These are phyloP conservation scores for Aspergillus homomorphus DNA, from an alignment of 495 filamentous ascomycete genomes.

Conservation along the genomic window DNA sequence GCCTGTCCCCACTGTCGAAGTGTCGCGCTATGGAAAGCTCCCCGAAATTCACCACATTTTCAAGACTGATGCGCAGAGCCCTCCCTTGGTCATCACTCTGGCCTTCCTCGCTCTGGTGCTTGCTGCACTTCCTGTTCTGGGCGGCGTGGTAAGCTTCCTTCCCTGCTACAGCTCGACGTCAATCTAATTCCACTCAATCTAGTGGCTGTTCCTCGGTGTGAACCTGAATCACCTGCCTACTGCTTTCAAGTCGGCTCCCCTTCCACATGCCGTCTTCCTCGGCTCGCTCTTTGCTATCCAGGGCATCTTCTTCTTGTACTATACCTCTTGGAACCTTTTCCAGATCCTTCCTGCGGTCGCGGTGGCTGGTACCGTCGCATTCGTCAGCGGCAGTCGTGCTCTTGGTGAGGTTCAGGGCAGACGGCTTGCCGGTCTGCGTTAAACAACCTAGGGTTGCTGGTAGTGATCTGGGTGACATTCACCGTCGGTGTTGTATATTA, in stretches of 20 bases:
- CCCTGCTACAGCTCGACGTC: not conserved
- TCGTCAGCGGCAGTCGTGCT: slow-evolving; percentile 87
- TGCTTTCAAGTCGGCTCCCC: slow-evolving; percentile 67
- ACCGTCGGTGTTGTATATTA: not conserved
- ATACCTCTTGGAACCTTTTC: slow-evolving; percentile 90
- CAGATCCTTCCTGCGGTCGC: slow-evolving; percentile 74
- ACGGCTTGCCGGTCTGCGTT: slow-evolving; percentile 76
- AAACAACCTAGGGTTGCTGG: slow-evolving; percentile 18
- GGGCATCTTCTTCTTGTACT: slow-evolving; percentile 92
- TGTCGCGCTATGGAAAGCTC: slow-evolving; percentile 75
- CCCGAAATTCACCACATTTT: slow-evolving; percentile 92
- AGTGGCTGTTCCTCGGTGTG: slow-evolving; percentile 80
- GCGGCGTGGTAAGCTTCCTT: slow-evolving; percentile 59
- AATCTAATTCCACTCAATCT: slow-evolving; percentile 15
- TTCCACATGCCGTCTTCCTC: slow-evolving; percentile 78
- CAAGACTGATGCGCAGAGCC: slow-evolving; percentile 71
- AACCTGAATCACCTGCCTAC: slow-evolving; percentile 77
- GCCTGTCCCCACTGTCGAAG: slow-evolving; percentile 53
- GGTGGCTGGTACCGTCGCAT: slow-evolving; percentile 64
- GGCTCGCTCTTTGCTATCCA: slow-evolving; percentile 83
- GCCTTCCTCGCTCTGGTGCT: slow-evolving; percentile 71
- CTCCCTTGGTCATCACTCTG: slow-evolving; percentile 77
- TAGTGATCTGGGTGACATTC: not conserved
- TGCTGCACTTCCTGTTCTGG: slow-evolving; percentile 66
- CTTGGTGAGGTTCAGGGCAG: slow-evolving; percentile 88